Evolutionary conservation across 2,329 filamentous ascomycete genomes (phyloP).

Genomic region (Alternaria ethzedia): DNA sequence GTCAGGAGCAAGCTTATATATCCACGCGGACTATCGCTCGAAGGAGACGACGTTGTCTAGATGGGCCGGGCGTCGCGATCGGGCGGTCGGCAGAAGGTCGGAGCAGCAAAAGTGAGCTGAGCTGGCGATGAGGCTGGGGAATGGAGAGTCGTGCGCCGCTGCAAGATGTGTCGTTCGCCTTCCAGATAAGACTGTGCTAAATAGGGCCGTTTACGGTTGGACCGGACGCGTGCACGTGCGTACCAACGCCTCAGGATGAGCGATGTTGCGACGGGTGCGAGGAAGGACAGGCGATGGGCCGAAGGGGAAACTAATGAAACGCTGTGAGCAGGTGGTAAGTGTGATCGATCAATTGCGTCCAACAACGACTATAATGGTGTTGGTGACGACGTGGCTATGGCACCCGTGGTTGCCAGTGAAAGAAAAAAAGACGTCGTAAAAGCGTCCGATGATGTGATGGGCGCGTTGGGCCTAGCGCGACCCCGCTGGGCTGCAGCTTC

Average conservation of each 20-base stretch:
- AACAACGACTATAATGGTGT: background rate
- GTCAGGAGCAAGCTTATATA: slow-evolving; percentile 10
- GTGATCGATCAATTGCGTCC: background rate
- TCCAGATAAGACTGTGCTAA: slow-evolving; percentile 37
- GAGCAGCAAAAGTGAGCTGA: slow-evolving; percentile 2
- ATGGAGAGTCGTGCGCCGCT: slow-evolving; percentile 18
- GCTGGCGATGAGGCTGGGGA: slow-evolving; percentile 13
- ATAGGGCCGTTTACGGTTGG: slow-evolving; percentile 31
- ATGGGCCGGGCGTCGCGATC: slow-evolving; percentile 2
- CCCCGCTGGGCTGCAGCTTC: slow-evolving; percentile 16
- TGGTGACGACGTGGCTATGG: background rate
- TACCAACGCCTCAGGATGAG: background rate
- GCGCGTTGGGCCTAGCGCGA: slow-evolving; percentile 9
- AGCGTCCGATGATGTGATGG: slow-evolving; percentile 20
- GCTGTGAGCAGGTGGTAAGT: background rate
- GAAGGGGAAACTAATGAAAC: background rate
- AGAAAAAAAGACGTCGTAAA: slow-evolving; percentile 13
- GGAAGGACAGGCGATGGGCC: background rate
- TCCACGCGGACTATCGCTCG: slow-evolving; percentile 1
- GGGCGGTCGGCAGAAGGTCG: slow-evolving; percentile 17
- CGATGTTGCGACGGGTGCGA: background rate
- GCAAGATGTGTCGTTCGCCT: slow-evolving; percentile 36
- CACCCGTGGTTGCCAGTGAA: background rate
- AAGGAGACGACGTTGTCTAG: background rate
- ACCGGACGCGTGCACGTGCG: slow-evolving; percentile 31